Evolutionary conservation across 805 yeast genomes (phyloP).

Genomic region (Kregervanrija delftensis): DNA sequence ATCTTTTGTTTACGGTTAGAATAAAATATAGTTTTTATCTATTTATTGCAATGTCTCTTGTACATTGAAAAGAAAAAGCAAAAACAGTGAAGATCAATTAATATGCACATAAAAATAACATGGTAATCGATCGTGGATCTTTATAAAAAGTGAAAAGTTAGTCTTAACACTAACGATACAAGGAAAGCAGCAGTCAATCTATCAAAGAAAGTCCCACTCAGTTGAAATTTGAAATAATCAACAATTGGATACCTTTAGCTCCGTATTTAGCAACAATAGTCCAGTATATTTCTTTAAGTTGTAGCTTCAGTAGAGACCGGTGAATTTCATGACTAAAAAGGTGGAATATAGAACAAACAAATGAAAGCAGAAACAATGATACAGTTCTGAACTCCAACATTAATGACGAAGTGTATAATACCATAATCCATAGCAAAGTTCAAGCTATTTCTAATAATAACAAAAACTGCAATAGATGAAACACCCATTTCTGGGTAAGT

Average conservation of each 20-base stretch:
- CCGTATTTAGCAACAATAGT: slow-evolving; percentile 23
- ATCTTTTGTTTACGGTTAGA: no score
- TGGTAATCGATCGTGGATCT: no score
- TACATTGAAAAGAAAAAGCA: no score
- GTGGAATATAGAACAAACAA: slow-evolving; percentile 41
- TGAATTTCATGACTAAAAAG: slow-evolving; percentile 33
- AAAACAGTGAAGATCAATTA: no score
- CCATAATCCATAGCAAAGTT: slow-evolving; percentile 57
- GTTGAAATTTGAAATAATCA: no score
- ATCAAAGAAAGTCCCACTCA: no score
- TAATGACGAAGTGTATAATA: slow-evolving; percentile 50
- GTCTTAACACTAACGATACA: no score
- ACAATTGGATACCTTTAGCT: slow-evolving; percentile 12
- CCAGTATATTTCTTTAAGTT: slow-evolving; percentile 31
- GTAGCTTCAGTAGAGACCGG: slow-evolving; percentile 32
- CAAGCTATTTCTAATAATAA: slow-evolving; percentile 50
- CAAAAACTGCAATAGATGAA: slow-evolving; percentile 48
- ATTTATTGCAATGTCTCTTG: no score
- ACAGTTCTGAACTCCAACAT: slow-evolving; percentile 48
- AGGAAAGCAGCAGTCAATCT: no score
- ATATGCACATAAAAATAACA: no score
- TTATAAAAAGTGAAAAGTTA: no score
- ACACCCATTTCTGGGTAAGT: slow-evolving; percentile 47
- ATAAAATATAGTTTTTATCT: no score
- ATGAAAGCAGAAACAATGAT: slow-evolving; percentile 51